A percentile compares a stretch with the other conserved stretches of the same genome.
phyloP scores from a whole-genome alignment of 768 basidiomycete genomes.

The Leucosporidium scottii region DNA sequence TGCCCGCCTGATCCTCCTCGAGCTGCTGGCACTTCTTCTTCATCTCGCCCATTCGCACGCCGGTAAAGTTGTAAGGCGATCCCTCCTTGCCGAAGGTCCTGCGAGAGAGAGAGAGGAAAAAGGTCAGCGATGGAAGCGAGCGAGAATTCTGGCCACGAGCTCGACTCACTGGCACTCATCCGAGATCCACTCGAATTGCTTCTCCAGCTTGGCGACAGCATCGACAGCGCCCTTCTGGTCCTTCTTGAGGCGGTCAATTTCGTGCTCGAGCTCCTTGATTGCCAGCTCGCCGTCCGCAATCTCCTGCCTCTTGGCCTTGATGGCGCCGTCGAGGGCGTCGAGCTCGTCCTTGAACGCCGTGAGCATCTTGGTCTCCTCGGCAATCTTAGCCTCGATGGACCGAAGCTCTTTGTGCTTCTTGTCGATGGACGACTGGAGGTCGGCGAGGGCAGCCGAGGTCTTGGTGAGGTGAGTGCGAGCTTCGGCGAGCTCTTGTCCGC shows the following conservation, averaged over 20 bases:
- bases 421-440: conserved; percentile 48
- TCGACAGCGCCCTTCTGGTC: conserved; percentile 57
- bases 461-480: conserved; percentile 51
- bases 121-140: conserved; percentile 1
- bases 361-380: conserved; percentile 79
- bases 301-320: conserved; percentile 71
- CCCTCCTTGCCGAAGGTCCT: conserved; percentile 79
- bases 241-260: conserved; percentile 56
- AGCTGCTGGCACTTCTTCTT: conserved; percentile 64
- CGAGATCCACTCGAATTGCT: conserved; percentile 76
- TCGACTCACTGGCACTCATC: conserved; percentile 73
- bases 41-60: conserved; percentile 56
- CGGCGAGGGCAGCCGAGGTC: conserved; percentile 58
- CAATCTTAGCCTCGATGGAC: conserved; percentile 62
- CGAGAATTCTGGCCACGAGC: too few relatives aligned
- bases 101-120: not conserved
- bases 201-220: conserved; percentile 60
- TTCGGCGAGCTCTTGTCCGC: conserved; percentile 48
- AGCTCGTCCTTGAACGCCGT: conserved; percentile 83
- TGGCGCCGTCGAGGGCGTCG: conserved; percentile 67
- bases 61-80: conserved; percentile 71
- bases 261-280: conserved; percentile 63
- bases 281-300: conserved; percentile 61
- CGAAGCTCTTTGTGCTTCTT: conserved; percentile 46
- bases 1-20: conserved; percentile 66